phyloP scores from a whole-genome alignment of 1,284 basidiomycete genomes.

The Fomitopsis schrenkii region DNA sequence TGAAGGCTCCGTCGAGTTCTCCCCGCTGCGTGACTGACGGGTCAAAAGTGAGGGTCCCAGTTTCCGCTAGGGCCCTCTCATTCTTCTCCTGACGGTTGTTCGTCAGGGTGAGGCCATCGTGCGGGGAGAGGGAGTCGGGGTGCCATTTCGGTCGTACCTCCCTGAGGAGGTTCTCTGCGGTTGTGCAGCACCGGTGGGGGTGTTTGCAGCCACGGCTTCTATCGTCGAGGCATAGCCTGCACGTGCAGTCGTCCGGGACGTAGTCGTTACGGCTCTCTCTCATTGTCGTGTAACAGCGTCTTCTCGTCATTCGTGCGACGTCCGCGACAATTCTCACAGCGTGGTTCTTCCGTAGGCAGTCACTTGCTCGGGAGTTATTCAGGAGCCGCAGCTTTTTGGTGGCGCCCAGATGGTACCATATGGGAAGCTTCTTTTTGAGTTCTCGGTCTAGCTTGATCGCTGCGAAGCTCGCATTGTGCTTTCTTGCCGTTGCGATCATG shows the following conservation, averaged over 20 bases:
- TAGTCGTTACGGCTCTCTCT: no score
- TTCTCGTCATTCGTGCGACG: no score
- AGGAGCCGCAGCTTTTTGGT: background rate
- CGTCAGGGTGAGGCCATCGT: background rate
- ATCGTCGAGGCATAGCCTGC: background rate
- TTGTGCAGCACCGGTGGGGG: background rate
- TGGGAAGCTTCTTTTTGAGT: background rate
- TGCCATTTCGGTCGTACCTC: background rate
- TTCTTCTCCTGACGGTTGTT: background rate
- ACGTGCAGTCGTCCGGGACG: background rate
- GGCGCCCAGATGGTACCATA: background rate
- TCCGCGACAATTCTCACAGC: no score
- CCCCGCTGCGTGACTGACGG: background rate
- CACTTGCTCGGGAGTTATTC: background rate
- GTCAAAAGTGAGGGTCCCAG: background rate
- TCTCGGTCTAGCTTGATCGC: background rate
- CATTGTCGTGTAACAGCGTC: no score
- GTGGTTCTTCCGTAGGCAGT: no score
- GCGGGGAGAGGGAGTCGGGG: background rate
- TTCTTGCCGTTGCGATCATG: no score
- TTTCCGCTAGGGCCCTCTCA: background rate
- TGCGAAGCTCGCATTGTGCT: background rate
- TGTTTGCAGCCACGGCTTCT: background rate
- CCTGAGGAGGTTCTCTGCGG: background rate
- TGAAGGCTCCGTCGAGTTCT: background rate